These are phyloP conservation scores for Coemansia sp. DNA, from an alignment of 192 early-diverging fungal genomes.

Conservation along the genomic window DNA sequence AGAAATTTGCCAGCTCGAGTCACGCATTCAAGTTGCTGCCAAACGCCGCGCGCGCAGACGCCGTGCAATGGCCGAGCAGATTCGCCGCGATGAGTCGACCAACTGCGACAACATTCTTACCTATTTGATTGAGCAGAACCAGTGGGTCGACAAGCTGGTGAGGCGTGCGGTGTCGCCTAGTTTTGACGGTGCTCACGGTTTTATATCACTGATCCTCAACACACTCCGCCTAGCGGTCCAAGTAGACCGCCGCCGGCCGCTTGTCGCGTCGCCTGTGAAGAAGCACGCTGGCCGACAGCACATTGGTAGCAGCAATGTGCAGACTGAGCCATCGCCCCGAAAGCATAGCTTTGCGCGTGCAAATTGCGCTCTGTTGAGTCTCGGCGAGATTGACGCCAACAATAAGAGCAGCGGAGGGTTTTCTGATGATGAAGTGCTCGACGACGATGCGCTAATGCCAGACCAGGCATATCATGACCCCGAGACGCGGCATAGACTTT, in stretches of 20 bases:
- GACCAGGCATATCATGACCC: constrained; percentile 47
- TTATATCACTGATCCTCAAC: constrained; percentile 48
- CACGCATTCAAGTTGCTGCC: constrained; percentile 8
- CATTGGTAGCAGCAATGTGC: background rate
- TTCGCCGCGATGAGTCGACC: constrained; percentile 40
- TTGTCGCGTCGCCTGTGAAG: background rate
- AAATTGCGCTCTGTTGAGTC: background rate
- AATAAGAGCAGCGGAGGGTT: constrained; percentile 1
- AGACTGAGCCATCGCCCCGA: background rate
- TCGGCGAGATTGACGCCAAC: background rate
- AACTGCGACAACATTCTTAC: constrained; percentile 51
- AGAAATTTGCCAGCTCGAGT: background rate
- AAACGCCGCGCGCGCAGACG: constrained; percentile 27
- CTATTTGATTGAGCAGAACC: constrained; percentile 47
- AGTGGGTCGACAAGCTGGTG: constrained; percentile 45
- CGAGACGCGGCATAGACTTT: constrained; percentile 25
- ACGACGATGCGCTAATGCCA: constrained; percentile 15
- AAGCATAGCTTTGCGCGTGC: background rate
- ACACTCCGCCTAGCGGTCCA: constrained; percentile 49
- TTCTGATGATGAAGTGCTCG: constrained; percentile 21
- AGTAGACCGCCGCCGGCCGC: constrained; percentile 27
- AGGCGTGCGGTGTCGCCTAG: constrained; percentile 37
- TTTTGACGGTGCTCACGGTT: constrained; percentile 47
- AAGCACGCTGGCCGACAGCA: background rate
- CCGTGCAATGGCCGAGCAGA: constrained; percentile 37